Evolutionary conservation across 2,329 filamentous ascomycete species (phyloP).

Genomic region (Macrophomina tecta): DNA sequence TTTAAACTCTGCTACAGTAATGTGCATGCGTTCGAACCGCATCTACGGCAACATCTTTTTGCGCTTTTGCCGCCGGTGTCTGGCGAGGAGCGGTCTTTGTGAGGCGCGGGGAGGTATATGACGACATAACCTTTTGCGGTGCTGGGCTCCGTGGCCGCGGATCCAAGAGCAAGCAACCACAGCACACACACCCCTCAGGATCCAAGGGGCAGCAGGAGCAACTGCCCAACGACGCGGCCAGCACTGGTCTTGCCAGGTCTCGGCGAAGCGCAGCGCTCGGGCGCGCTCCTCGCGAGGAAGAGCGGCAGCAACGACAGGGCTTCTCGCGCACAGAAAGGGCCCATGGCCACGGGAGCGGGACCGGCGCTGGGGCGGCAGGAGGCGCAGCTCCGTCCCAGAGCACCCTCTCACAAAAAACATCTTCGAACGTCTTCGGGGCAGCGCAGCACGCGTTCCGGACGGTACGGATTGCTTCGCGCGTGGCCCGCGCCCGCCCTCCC

Average conservation of each 20-base stretch:
- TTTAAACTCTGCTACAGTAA: constrained; percentile 24
- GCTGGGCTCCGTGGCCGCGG: too few species aligned
- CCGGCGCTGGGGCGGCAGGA: background rate
- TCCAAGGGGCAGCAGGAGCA: too few species aligned
- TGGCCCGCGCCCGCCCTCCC: background rate
- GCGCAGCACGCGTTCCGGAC: constrained; percentile 7
- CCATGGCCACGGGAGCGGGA: background rate
- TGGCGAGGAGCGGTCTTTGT: background rate
- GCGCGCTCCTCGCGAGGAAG: too few species aligned
- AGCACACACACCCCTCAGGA: too few species aligned
- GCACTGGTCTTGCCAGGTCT: too few species aligned
- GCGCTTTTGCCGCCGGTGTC: too few species aligned
- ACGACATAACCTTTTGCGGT: background rate
- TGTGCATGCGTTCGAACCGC: constrained; percentile 26
- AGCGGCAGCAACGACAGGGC: too few species aligned
- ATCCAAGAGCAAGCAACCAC: too few species aligned
- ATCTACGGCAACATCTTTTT: constrained; percentile 20
- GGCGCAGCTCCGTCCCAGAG: background rate
- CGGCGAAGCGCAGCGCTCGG: too few species aligned
- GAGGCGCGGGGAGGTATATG: background rate
- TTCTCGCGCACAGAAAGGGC: too few species aligned
- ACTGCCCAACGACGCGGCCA: too few species aligned
- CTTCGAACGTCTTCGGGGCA: constrained; percentile 26
- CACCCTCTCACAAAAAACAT: background rate
- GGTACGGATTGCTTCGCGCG: constrained; percentile 20